Base-by-base conservation (phyloP, 805 yeast genomes). In the Suhomyces sp. region DNA sequence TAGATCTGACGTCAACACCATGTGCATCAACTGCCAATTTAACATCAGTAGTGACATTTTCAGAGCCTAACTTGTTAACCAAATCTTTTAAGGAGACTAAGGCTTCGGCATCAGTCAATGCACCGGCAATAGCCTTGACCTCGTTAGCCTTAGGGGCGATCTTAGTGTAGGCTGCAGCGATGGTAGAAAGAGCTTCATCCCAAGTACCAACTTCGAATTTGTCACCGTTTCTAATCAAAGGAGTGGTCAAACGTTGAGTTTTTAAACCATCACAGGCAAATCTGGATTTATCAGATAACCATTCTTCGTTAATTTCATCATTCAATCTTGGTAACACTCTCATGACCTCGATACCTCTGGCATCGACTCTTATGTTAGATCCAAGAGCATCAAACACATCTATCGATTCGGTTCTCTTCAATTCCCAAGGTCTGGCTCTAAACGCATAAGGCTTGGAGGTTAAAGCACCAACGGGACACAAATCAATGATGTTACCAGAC, bases 401-500 rank as follows among this genome's bases (percentile, higher is more conserved):
- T 50, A 86, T 75, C 34, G 91, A 74, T 63, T 86, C 95, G 31
- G 95, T 85, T 70, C 85, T 79, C 69, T 85, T 86, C 58, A 87
- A 75, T 65, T 86, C 95, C 95, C 95, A 86, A 19, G 95, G 95
- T 58, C 95, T 77, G 11, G 95, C 95, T 56, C 78, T 80, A 74
- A 86, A 86, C n/a, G 95, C 88, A 53, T 86, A 86, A 17, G 95
- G 95, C 64, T 87, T 87, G 19, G 87, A 79, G 22, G 95, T 87
- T 51, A 86, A 76, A 1, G 95, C 95, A 51, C 95, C 95, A 44
- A 86, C 95, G 14, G 95, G 95, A 68, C 95, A 86, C 48, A 86
- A 72, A 60, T 86, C 95, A 47, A 87, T 77, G 47, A 86, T 80
- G 67, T 86, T 86, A 54, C 95, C 95, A 31, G 90, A 81, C 68